Evolutionary conservation across 306 rosid species (phyloP).

Genomic region (Prunus mongolica): DNA sequence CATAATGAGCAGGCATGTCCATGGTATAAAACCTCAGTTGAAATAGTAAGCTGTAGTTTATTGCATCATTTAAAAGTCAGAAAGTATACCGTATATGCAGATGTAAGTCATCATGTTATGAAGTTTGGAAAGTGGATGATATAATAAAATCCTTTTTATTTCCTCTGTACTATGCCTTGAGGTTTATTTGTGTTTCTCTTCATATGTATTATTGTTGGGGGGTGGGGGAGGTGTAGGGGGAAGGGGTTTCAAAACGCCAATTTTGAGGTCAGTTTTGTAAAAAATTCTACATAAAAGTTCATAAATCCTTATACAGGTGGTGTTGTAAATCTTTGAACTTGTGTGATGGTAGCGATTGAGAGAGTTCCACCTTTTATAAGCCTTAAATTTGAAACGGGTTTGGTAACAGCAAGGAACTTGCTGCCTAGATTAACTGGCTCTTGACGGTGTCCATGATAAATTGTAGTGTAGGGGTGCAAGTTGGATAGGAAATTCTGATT

Average conservation of each 20-base stretch:
- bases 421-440: no score
- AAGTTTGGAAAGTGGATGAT: background rate
- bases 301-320: background rate
- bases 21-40: background rate
- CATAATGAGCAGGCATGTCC: background rate
- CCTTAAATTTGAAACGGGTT: no score
- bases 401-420: no score
- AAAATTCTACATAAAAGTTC: no score
- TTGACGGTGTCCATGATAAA: no score
- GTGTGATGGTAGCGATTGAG: background rate
- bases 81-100: background rate
- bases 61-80: background rate
- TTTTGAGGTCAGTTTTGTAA: background rate
- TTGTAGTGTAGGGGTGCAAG: no score
- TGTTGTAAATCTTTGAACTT: background rate
- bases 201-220: no score
- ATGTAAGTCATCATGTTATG: background rate
- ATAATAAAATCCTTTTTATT: background rate
- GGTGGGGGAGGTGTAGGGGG: background rate
- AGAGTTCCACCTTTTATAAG: no score
- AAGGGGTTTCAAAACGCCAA: background rate
- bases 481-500: no score
- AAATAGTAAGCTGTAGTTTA: background rate
- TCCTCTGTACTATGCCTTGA: background rate
- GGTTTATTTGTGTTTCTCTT: background rate